These are phyloP conservation scores for Coemansia sp. DNA, from an alignment of 192 early-diverging fungal species.

Conservation along the genomic window DNA sequence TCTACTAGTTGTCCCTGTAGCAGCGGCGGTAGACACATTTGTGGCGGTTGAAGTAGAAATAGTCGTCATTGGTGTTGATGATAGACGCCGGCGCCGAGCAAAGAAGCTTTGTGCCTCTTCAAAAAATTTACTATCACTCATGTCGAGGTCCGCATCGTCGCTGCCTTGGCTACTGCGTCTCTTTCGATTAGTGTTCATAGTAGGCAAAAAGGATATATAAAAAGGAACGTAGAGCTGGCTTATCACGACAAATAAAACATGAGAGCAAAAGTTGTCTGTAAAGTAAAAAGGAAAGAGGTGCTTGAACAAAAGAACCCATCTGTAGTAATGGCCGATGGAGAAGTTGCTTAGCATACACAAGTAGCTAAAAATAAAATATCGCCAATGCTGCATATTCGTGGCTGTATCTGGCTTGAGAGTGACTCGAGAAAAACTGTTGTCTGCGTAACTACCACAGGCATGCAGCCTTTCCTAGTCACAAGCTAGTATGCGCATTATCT, in stretches of 20 bases:
- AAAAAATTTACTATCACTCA: not conserved
- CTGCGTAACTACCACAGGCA: too few species aligned
- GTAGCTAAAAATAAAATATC: not conserved
- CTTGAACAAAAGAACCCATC: not conserved
- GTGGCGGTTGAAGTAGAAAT: not conserved
- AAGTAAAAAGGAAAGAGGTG: not conserved
- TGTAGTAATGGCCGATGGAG: not conserved
- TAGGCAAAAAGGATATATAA: not conserved
- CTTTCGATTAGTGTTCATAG: not conserved
- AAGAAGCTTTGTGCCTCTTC: not conserved
- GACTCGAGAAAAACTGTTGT: too few species aligned
- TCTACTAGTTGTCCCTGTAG: slow-evolving; percentile 12
- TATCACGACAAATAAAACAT: not conserved
- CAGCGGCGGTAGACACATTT: not conserved
- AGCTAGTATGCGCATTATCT: too few species aligned
- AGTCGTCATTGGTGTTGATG: not conserved
- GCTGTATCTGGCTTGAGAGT: too few species aligned
- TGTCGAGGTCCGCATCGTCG: not conserved
- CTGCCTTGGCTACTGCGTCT: not conserved
- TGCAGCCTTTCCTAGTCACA: too few species aligned
- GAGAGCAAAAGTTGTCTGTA: not conserved
- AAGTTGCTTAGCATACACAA: not conserved
- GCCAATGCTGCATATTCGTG: not conserved
- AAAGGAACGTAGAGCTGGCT: not conserved
- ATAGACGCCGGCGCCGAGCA: not conserved